A percentile compares a stretch with the other conserved stretches of the same genome.
These are phyloP conservation scores for Aspergillus awamori DNA, from an alignment of 2,329 filamentous ascomycete species.

Conservation along the genomic window DNA sequence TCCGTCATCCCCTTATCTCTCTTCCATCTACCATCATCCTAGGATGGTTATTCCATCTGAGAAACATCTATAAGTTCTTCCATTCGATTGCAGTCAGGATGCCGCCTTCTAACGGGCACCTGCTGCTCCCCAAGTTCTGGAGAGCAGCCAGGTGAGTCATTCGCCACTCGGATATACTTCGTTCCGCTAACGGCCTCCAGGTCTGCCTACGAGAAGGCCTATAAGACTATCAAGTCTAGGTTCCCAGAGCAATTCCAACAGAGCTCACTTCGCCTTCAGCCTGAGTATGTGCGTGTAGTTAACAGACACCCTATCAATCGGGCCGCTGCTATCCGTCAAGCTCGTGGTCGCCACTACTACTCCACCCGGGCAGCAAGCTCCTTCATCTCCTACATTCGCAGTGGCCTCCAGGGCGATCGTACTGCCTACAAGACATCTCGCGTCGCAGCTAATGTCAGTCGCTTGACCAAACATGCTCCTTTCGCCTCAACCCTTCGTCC, in stretches of 20 bases:
- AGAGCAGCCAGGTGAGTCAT: conserved; percentile 49
- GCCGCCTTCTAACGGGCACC: conserved; percentile 53
- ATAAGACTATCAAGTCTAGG: conserved; percentile 46
- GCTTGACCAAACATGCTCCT: conserved; percentile 74
- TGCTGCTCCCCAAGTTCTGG: conserved; percentile 54
- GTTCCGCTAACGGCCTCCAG: conserved; percentile 36
- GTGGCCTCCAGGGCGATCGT: conserved; percentile 50
- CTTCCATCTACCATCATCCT: conserved; percentile 21
- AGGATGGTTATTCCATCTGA: conserved; percentile 24
- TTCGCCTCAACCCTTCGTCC: conserved; percentile 88
- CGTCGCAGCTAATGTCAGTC: conserved; percentile 59
- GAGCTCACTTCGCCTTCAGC: conserved; percentile 57
- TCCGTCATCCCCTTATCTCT: conserved; percentile 18
- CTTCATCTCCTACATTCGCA: conserved; percentile 55
- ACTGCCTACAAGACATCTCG: conserved; percentile 60
- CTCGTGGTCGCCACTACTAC: conserved; percentile 66
- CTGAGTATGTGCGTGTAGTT: conserved; percentile 60
- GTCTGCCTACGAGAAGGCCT: conserved; percentile 53
- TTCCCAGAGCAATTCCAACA: conserved; percentile 45
- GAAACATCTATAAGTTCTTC: conserved; percentile 10
- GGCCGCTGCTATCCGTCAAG: conserved; percentile 64
- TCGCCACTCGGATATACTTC: conserved; percentile 9
- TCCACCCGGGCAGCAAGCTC: conserved; percentile 55
- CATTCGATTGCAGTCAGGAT: conserved; percentile 35
- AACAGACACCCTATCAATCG: conserved; percentile 64